Percentiles rank a stretch among this genome's conserved stretches.
These are phyloP conservation scores for Neurospora sublineolata DNA, from an alignment of 495 filamentous ascomycete species.

Conservation along the genomic window DNA sequence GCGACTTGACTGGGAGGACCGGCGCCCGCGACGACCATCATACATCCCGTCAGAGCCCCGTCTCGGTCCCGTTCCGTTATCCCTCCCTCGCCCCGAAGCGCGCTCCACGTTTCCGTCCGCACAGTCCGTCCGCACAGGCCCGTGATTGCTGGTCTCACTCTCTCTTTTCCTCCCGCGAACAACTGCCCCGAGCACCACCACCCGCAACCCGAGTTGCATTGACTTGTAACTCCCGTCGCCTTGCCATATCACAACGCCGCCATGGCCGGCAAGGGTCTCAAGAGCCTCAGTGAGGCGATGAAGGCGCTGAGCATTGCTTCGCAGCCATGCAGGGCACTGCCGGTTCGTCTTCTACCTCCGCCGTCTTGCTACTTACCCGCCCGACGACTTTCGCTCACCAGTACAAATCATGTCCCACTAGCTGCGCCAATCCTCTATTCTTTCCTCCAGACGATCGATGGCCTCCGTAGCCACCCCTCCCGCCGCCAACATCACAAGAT, in stretches of 20 bases:
- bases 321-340: constrained; percentile 24
- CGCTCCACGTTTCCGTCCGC: background rate
- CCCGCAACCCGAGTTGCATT: background rate
- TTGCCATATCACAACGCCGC: constrained; percentile 3
- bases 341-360: constrained; percentile 8
- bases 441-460: constrained; percentile 50
- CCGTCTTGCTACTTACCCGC: background rate
- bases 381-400: background rate
- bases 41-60: background rate
- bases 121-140: background rate
- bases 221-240: constrained; percentile 3
- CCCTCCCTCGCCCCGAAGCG: background rate
- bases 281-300: constrained; percentile 37
- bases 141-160: background rate
- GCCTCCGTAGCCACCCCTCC: constrained; percentile 52
- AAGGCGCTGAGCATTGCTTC: constrained; percentile 30
- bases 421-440: background rate
- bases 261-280: constrained; percentile 35
- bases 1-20: background rate
- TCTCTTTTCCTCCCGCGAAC: background rate
- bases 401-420: background rate
- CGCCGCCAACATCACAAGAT: constrained; percentile 32
- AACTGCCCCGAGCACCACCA: background rate
- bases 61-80: background rate
- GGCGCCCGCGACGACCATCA: background rate